Conservation (phyloP, 2,329 filamentous ascomycete genomes). For the Alternaria ventricosa region DNA sequence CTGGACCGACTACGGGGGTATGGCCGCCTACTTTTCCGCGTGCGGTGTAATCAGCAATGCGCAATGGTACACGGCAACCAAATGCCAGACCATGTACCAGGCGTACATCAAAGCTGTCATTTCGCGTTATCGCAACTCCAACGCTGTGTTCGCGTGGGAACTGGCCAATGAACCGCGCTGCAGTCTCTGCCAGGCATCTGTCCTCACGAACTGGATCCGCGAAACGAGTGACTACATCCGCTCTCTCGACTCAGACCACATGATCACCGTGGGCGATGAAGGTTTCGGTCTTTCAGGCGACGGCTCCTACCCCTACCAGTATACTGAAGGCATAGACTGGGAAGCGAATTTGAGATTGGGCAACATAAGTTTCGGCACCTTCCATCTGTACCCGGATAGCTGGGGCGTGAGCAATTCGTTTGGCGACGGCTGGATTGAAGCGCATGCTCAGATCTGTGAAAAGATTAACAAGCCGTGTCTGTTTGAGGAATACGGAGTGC, state of each 20-base stretch:
- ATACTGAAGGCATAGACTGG: constrained; percentile 60
- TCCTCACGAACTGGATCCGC: constrained; percentile 67
- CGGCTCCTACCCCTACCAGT: constrained; percentile 59
- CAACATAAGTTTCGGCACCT: constrained; percentile 63
- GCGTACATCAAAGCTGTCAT: constrained; percentile 67
- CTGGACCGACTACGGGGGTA: constrained; percentile 72
- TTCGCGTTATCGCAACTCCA: constrained; percentile 63
- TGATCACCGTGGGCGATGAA: constrained; percentile 70
- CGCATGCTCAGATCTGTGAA: constrained; percentile 52
- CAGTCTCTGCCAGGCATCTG: constrained; percentile 62
- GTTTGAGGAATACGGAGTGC: constrained; percentile 50
- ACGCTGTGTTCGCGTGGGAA: constrained; percentile 72
- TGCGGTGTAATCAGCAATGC: constrained; percentile 60
- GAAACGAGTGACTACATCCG: constrained; percentile 68
- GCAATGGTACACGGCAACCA: constrained; percentile 63
- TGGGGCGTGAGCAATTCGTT: constrained; percentile 47
- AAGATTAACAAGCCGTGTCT: constrained; percentile 50
- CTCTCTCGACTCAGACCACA: constrained; percentile 64
- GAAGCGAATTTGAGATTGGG: constrained; percentile 59
- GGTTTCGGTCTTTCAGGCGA: constrained; percentile 60
- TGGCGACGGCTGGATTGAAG: constrained; percentile 56
- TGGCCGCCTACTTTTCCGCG: constrained; percentile 63
- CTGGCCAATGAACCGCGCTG: constrained; percentile 71
- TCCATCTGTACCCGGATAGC: constrained; percentile 59
- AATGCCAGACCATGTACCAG: constrained; percentile 62